phyloP scores from a whole-genome alignment of 2,329 filamentous ascomycete species.

The Colletotrichum nymphaeae region DNA sequence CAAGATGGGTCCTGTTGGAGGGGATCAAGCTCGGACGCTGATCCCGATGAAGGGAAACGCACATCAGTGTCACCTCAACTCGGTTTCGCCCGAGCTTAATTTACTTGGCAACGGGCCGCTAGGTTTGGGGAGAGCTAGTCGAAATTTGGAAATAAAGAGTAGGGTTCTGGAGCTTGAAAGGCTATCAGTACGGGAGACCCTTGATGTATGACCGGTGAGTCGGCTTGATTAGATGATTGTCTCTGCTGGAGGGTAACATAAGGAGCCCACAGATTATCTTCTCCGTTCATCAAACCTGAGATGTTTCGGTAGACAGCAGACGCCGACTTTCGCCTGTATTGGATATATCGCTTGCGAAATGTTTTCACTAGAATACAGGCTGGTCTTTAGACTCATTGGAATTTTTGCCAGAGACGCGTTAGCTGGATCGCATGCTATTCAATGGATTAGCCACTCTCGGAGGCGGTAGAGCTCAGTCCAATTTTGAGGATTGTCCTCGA shows the following conservation, averaged over 20 bases:
- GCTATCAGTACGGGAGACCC: background rate
- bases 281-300: background rate
- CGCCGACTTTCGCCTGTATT: background rate
- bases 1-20: conserved; percentile 19
- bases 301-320: background rate
- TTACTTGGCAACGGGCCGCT: background rate
- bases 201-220: background rate
- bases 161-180: background rate
- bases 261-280: background rate
- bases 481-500: too few species aligned
- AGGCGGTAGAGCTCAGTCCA: too few species aligned
- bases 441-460: too few species aligned
- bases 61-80: conserved; percentile 29
- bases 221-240: background rate
- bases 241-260: background rate
- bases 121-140: background rate
- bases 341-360: background rate
- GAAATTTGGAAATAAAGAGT: too few species aligned
- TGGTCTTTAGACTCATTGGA: background rate
- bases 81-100: conserved; percentile 17
- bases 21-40: conserved; percentile 28
- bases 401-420: too few species aligned
- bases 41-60: conserved; percentile 5
- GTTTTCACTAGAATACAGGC: background rate
- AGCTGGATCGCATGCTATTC: too few species aligned